These are phyloP conservation scores for Trichoderma atroviride DNA, from an alignment of 2,329 filamentous ascomycete genomes.

Conservation along the genomic window DNA sequence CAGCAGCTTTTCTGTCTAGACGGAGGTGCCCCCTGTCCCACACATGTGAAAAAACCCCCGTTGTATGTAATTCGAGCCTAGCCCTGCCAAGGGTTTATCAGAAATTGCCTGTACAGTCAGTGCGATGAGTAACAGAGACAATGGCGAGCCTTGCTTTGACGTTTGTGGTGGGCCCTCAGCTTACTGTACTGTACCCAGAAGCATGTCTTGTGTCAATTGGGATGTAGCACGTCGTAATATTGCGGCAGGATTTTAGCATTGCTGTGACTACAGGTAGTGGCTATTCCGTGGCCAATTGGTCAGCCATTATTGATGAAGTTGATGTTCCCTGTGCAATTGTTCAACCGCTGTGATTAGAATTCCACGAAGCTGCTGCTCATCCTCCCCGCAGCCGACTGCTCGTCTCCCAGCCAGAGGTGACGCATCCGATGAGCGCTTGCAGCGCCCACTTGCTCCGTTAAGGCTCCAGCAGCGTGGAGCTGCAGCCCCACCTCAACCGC, in stretches of 20 bases:
- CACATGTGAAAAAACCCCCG: conserved; percentile 24
- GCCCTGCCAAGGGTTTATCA: not conserved
- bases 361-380: not conserved
- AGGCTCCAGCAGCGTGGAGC: not conserved
- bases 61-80: not conserved
- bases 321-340: not conserved
- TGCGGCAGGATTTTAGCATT: not conserved
- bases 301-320: not conserved
- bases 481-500: not conserved
- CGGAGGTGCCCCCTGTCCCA: conserved; percentile 4
- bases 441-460: conserved; percentile 1
- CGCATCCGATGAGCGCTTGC: conserved; percentile 15
- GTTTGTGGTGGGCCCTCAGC: not conserved
- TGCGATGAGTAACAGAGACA: conserved; percentile 24
- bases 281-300: not conserved
- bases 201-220: not conserved
- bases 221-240: not conserved
- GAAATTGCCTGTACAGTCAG: conserved; percentile 20
- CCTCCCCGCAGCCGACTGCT: not conserved
- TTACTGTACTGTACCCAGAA: conserved; percentile 11
- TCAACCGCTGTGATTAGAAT: not conserved
- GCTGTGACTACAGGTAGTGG: too few relatives aligned
- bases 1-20: conserved; percentile 9
- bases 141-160: conserved; percentile 23
- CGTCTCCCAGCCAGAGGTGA: conserved; percentile 1